Evolutionary conservation across 139 green algal genomes (phyloP).

Genomic region (Trebouxia sp.): DNA sequence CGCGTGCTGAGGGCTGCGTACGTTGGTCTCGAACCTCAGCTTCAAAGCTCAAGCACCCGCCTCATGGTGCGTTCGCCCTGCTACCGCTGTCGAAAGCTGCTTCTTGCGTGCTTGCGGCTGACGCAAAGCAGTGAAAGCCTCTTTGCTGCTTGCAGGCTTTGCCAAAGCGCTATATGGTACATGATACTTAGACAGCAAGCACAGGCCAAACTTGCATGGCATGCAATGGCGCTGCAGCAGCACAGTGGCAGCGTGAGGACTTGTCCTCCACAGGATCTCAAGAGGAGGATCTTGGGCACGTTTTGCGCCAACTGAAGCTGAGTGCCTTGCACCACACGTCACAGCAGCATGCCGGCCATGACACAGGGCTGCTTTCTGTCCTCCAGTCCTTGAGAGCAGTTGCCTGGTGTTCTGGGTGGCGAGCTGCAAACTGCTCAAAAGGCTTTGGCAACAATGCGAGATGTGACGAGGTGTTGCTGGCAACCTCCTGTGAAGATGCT

Average conservation of each 20-base stretch:
- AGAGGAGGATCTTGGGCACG: neutral
- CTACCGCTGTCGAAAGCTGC: too few species aligned
- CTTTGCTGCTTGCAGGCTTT: too few species aligned
- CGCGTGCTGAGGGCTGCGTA: too few species aligned
- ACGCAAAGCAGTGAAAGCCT: too few species aligned
- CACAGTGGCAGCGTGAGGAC: neutral
- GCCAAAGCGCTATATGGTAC: too few species aligned
- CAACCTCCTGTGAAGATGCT: conserved; percentile 5
- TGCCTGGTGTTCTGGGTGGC: conserved; percentile 3
- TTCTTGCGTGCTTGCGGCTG: too few species aligned
- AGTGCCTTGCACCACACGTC: neutral
- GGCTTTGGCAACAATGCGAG: conserved; percentile 20
- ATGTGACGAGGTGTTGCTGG: neutral
- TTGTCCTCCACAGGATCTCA: neutral
- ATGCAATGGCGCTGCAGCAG: neutral
- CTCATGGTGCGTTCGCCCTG: too few species aligned
- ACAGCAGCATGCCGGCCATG: neutral
- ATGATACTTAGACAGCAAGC: too few species aligned
- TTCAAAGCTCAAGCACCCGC: too few species aligned
- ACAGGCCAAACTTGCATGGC: too few species aligned
- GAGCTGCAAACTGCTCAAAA: neutral
- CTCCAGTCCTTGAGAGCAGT: conserved; percentile 1
- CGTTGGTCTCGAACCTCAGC: too few species aligned
- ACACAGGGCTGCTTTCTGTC: neutral
- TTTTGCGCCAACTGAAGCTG: neutral